A percentile compares a stretch with the other conserved stretches of the same genome.
These are phyloP conservation scores for Puccinia novopanici DNA, from an alignment of 1,284 basidiomycete species.

Conservation along the genomic window DNA sequence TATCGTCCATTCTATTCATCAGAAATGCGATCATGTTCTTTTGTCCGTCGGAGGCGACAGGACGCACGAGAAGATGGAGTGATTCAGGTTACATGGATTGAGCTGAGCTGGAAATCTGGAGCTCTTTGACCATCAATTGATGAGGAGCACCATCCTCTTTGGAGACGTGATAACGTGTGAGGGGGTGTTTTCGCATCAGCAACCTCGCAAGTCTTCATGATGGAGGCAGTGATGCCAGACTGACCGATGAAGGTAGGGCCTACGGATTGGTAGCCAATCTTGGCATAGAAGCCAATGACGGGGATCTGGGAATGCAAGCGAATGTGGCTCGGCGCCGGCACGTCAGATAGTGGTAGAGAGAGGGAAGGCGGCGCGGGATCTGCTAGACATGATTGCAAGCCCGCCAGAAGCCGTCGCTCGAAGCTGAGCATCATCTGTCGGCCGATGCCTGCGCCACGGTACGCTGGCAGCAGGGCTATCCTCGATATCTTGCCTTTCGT, in stretches of 20 bases:
- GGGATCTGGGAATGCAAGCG: conserved; percentile 28
- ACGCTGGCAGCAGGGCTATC: neutral
- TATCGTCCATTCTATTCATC: too few species aligned
- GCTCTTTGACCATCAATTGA: conserved; percentile 27
- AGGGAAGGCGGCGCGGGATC: neutral
- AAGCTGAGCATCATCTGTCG: conserved; percentile 14
- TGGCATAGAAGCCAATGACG: conserved; percentile 17
- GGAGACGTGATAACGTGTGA: too few species aligned
- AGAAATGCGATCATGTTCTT: too few species aligned
- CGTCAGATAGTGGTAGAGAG: neutral
- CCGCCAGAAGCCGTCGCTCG: neutral
- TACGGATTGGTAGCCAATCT: neutral
- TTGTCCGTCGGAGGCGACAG: too few species aligned
- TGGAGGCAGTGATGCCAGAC: neutral
- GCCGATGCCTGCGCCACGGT: neutral
- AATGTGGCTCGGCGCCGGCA: neutral
- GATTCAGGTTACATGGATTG: neutral
- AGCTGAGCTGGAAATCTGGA: neutral
- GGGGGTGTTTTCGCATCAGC: too few species aligned
- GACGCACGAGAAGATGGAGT: neutral
- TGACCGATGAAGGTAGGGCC: conserved; percentile 8
- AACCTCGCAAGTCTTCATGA: neutral
- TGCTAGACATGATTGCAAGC: neutral
- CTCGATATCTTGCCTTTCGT: conserved; percentile 2
- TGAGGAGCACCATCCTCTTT: conserved; percentile 30